Evolutionary conservation across 2,329 filamentous ascomycete species (phyloP), one percentile per base, ranked within the genome.

Genomic region (Penicillium sp.): DNA sequence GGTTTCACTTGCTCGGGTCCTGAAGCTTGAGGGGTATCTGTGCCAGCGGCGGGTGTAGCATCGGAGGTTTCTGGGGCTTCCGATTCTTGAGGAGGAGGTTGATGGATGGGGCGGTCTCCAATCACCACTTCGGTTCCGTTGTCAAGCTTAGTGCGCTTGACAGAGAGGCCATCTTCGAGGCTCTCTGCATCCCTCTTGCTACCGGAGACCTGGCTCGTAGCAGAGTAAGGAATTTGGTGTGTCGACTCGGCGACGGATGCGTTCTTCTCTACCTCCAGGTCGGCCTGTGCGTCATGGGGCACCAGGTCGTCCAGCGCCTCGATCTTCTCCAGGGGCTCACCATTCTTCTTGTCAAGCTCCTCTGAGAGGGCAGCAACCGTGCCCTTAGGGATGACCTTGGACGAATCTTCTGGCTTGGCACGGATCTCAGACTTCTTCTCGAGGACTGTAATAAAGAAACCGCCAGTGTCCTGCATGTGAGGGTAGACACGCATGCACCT

Each of bases 381-480:
- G 30, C 78, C 77, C 61, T 78, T 79, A 26, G 73, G 70, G 21
- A 76, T 73, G 19, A 73, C 67, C 63, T 76, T 78, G 29, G 67
- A 63, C 7, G 67, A 64, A 50, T 85, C 84, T 76, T 95, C 91
- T 23, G 89, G 88, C 76, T 86, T 91, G 8, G 89, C 90, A 75
- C 86, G 90, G 75, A 96, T 93, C 67, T 97, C 95, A 29, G 87
- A 86, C 75, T 90, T 89, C 84, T 99, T 99, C 82, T 97, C 91
- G 19, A 99, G 81, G 0, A 97, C 93, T 0, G 93, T 90, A 74
- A 99, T 97, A 81, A 99, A 99, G 84, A 99, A 99, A 23, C 91
- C 94, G 60, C 95, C 95, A 3, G 95, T 99, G 71, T 99, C 93
- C 78, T 99, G 95, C 73, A 93, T 85, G 77, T 99, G 95, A 38